These are phyloP conservation scores for Ogataea paradorogensis DNA, from an alignment of 805 yeast genomes.

Conservation along the genomic window DNA sequence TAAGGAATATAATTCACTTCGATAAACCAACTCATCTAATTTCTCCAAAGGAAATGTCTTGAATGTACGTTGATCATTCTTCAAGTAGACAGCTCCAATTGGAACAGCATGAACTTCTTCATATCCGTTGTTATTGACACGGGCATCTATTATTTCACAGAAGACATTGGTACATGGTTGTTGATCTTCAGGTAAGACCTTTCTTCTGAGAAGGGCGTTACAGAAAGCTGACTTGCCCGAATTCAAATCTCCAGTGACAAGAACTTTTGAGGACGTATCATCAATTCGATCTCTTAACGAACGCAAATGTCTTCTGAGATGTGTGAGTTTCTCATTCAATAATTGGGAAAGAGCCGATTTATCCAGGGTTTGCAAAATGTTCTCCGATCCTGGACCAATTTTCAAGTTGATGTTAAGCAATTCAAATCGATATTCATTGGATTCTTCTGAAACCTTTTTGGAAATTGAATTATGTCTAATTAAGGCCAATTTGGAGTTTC, in stretches of 20 bases:
- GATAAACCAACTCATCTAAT: constrained; percentile 68
- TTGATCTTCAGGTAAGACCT: constrained; percentile 89
- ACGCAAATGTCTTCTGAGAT: constrained; percentile 62
- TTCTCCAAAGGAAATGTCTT: constrained; percentile 50
- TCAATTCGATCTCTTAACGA: constrained; percentile 80
- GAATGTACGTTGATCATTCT: constrained; percentile 63
- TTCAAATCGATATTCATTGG: constrained; percentile 44
- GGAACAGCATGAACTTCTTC: constrained; percentile 95
- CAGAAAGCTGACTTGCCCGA: constrained; percentile 97
- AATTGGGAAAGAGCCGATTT: constrained; percentile 65
- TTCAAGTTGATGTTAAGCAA: constrained; percentile 63
- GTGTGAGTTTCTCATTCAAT: constrained; percentile 63
- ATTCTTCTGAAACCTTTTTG: constrained; percentile 18
- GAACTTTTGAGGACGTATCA: constrained; percentile 88
- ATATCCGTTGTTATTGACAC: constrained; percentile 57
- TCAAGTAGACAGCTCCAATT: constrained; percentile 49
- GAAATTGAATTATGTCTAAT: constrained; percentile 40
- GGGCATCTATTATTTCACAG: constrained; percentile 87
- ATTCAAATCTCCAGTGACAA: constrained; percentile 95
- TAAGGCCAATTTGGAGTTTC: constrained; percentile 51
- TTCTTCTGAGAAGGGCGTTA: constrained; percentile 77
- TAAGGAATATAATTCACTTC: constrained; percentile 66
- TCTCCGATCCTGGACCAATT: constrained; percentile 44
- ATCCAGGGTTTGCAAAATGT: constrained; percentile 57
- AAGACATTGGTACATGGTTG: constrained; percentile 97